phyloP scores from a whole-genome alignment of 73 alveolate species.

The Uronychia binucleata region DNA sequence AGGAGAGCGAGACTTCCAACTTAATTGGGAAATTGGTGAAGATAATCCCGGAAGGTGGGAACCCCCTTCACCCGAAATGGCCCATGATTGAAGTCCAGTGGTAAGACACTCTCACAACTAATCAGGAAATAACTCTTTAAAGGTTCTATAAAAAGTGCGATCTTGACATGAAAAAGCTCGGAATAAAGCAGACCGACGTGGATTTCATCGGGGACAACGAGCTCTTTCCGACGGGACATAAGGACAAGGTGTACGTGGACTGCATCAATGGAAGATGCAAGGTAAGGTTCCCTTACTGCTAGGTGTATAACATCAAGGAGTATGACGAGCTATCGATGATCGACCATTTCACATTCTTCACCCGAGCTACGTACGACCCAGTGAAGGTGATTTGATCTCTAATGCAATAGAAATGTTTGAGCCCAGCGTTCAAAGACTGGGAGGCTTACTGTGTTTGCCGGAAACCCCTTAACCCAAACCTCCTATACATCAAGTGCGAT shows the following conservation, averaged over 20 bases:
- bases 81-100: constrained; percentile 87
- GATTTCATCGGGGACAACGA: constrained; percentile 83
- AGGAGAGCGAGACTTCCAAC: constrained; percentile 39
- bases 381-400: constrained; percentile 5
- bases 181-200: constrained; percentile 63
- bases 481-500: constrained; percentile 87
- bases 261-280: constrained; percentile 70
- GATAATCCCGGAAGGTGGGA: constrained; percentile 76
- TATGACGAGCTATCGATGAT: constrained; percentile 77
- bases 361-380: constrained; percentile 85
- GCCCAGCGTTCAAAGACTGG: constrained; percentile 91
- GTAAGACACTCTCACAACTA: constrained; percentile 36
- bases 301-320: constrained; percentile 59
- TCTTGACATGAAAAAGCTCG: constrained; percentile 60
- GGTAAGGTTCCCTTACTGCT: neutral
- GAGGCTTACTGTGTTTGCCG: constrained; percentile 81
- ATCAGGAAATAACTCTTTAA: neutral
- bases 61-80: constrained; percentile 78
- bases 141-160: constrained; percentile 79
- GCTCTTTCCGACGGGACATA: constrained; percentile 86
- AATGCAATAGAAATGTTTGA: constrained; percentile 34
- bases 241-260: constrained; percentile 78
- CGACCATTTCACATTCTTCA: constrained; percentile 73
- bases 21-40: constrained; percentile 75
- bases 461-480: constrained; percentile 91